These are phyloP conservation scores for Trichoderma oligosporum DNA, from an alignment of 2,329 filamentous ascomycete species.

Conservation along the genomic window DNA sequence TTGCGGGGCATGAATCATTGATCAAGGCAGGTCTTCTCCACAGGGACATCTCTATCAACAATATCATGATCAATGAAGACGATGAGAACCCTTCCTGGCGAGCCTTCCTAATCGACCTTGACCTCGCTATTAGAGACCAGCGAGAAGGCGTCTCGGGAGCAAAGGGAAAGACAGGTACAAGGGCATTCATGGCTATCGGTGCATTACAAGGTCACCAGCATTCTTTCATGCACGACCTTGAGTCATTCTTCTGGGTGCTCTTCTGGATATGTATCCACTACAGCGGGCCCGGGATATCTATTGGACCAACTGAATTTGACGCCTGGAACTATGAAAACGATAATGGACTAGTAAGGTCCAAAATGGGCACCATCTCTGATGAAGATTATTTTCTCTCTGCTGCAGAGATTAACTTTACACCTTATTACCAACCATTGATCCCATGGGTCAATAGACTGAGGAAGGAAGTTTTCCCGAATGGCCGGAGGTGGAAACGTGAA, in stretches of 20 bases:
- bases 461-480: slow-evolving; percentile 34
- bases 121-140: slow-evolving; percentile 34
- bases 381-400: slow-evolving; percentile 32
- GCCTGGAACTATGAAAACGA: slow-evolving; percentile 21
- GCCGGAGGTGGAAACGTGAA: slow-evolving; percentile 26
- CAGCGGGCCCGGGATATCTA: slow-evolving; percentile 23
- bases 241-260: slow-evolving; percentile 48
- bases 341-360: not conserved
- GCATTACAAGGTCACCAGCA: slow-evolving; percentile 40
- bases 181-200: slow-evolving; percentile 46
- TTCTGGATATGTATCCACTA: slow-evolving; percentile 47
- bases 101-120: slow-evolving; percentile 43
- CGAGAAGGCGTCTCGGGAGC: slow-evolving; percentile 36
- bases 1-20: not conserved
- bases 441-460: slow-evolving; percentile 39
- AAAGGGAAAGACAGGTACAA: slow-evolving; percentile 41
- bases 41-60: slow-evolving; percentile 23
- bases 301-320: slow-evolving; percentile 8
- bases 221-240: slow-evolving; percentile 46
- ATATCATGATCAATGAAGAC: slow-evolving; percentile 47
- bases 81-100: slow-evolving; percentile 36
- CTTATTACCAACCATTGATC: slow-evolving; percentile 36
- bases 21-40: not conserved
- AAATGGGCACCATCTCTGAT: not conserved
- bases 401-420: slow-evolving; percentile 31